phyloP scores from a whole-genome alignment of 768 basidiomycete species.

The Postia placenta region DNA sequence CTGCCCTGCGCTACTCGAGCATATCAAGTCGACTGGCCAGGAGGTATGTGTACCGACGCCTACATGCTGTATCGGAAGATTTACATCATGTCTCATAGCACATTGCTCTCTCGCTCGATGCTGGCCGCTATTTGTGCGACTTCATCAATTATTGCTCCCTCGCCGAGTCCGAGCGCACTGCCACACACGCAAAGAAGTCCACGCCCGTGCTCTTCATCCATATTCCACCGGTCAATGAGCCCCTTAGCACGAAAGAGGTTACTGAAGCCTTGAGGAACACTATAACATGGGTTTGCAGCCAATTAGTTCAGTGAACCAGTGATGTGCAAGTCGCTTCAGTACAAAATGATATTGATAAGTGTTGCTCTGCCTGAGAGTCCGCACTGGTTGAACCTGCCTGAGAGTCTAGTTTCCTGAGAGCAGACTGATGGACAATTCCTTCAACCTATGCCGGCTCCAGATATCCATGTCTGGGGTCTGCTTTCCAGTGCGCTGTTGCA shows the following conservation, averaged over 20 bases:
- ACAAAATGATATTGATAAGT: no score
- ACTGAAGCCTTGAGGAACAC: conserved; percentile 58
- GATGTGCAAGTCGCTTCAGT: not conserved
- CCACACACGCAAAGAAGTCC: conserved; percentile 17
- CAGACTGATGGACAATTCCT: no score
- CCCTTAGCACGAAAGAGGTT: conserved; percentile 58
- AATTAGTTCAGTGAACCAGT: conserved; percentile 10
- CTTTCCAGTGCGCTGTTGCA: no score
- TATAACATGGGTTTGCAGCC: conserved; percentile 49
- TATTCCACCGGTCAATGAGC: conserved; percentile 62
- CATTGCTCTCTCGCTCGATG: conserved; percentile 71
- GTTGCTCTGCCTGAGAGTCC: no score
- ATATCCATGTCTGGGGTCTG: no score
- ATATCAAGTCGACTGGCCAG: conserved; percentile 44
- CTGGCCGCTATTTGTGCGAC: conserved; percentile 72
- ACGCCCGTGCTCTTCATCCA: conserved; percentile 64
- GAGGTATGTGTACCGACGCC: conserved; percentile 35
- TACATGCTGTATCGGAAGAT: no score
- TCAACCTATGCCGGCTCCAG: no score
- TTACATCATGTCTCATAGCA: conserved; percentile 43
- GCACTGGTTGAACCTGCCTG: no score
- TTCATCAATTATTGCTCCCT: conserved; percentile 74
- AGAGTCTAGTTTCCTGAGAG: no score
- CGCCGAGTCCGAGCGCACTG: conserved; percentile 51
- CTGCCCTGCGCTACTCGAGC: conserved; percentile 48